A percentile compares a stretch with the other conserved stretches of the same genome.
Evolutionary conservation across 148 eudicot genomes (phyloP).

Genomic region (Cornus kousa): DNA sequence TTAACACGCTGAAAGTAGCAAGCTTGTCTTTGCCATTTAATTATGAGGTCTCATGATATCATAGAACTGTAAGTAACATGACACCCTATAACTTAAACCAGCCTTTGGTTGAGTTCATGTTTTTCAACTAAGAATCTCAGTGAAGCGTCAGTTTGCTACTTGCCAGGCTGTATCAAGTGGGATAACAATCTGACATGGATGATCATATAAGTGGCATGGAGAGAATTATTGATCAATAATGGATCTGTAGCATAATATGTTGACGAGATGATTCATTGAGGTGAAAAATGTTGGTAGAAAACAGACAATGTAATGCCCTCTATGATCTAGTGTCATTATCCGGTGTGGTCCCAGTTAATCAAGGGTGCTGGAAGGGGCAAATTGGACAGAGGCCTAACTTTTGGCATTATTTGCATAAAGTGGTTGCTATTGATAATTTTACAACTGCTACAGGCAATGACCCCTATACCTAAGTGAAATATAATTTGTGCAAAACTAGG

Average conservation of each 20-base stretch:
- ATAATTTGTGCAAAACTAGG: not conserved
- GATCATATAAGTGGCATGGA: not conserved
- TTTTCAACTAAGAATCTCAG: not conserved
- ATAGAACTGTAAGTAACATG: too few species aligned
- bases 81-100: too few species aligned
- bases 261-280: not conserved
- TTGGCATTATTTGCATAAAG: too few species aligned
- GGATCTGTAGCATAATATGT: not conserved
- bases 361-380: too few species aligned
- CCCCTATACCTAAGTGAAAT: not conserved
- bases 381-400: too few species aligned
- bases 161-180: not conserved
- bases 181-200: not conserved
- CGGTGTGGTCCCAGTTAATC: too few species aligned
- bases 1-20: too few species aligned
- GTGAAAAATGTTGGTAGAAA: slow-evolving; percentile 1
- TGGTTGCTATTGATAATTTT: too few species aligned
- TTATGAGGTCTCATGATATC: not conserved
- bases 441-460: too few species aligned
- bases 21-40: not conserved
- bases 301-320: not conserved
- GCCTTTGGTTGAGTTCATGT: not conserved
- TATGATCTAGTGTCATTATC: not conserved
- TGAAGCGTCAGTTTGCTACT: not conserved
- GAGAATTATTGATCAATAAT: not conserved